Base-by-base conservation (phyloP, 495 filamentous ascomycete species). In the Eremomyces bilateralis region DNA sequence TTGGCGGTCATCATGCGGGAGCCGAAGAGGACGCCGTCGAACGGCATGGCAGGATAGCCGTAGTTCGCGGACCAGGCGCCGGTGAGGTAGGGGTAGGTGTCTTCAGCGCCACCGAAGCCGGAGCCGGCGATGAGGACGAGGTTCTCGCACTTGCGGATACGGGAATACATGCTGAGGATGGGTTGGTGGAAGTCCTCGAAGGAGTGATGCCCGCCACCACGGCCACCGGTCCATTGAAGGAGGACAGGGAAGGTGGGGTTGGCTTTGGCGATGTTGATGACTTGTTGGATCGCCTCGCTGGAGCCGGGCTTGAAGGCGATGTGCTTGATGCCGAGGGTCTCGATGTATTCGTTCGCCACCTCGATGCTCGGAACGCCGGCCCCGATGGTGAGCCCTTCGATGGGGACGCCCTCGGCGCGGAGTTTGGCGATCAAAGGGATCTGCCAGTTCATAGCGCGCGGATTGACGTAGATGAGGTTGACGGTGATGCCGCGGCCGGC, bases 391-490 rank as follows among this genome's bases (percentile, higher is more conserved):
- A 97, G 63, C 47, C 88, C 88, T 45, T 95, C 82, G 39, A 97
- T 80, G 3, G 88, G 88, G 21, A 90, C 71, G 42, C 88, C 88
- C 36, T 91, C 80, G 11, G 78, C 65, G 30, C 85, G 70, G 27
- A 97, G 63, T 39, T 77, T 71, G 31, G 70, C 78, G 40, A 97
- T 71, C 19, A 97, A 61, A 30, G 88, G 84, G 31, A 95, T 91
- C 53, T 97, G 88, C 88, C 88, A 97, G 19, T 62, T 77, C 85
- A 97, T 97, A 21, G 85, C 83, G 35, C 78, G 70, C 12, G 88
- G 88, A 49, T 84, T 90, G 49, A 94, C 88, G 46, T 97, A 97
- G 49, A 97, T 97, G 37, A 97, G 52, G 51, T 97, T 97, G 45
- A 92, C 60, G 3, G 72, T 82, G 52, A 97, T 91, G 49, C 88